Base-by-base conservation (phyloP, 495 filamentous ascomycete species). In the Poronia punctata region DNA sequence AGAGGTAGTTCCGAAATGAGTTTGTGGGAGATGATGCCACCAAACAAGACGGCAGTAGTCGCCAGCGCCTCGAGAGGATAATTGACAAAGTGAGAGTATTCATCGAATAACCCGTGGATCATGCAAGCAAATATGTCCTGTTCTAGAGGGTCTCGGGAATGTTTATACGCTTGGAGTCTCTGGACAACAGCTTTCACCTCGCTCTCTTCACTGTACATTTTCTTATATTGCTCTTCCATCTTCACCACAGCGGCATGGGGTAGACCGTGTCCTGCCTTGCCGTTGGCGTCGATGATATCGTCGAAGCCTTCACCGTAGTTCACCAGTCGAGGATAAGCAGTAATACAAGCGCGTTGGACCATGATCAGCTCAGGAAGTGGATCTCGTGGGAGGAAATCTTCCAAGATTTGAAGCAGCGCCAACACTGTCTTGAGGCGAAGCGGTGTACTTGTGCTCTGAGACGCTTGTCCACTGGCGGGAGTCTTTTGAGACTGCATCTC, bases 61-160 rank as follows among this genome's bases (percentile, higher is more conserved):
- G 88, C 89, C 39, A 99, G 65, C 22, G 92, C 92, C 48, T 92
- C 89, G 4, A 94, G 71, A 3, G 93, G 93, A 57, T 99, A 99
- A 50, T 89, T 86, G 28, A 81, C 74, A 56, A 94, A 99, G 58
- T 93, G 94, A 31, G 83, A 80, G 57, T 96, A 99, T 62, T 99
- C 92, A 50, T 99, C 92, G 49, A 97, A 95, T 7, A 99, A 71
- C 0, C 92, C 92, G 50, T 95, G 90, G 21, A 99, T 88, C 92
- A 99, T 97, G 62, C 90, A 95, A 9, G 89, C 86, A 57, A 97
- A 99, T 3, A 95, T 70, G 53, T 99, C 92, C 57, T 95, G 88
- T 38, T 95, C 87, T 10, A 76, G 66, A 2, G 86, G 78, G 38
- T 92, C 83, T 17, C 76, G 73, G 0, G 93, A 97, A 25, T 75